Percentiles rank a stretch among this genome's conserved stretches.
Conservation (phyloP, 306 rosid species). For the Gillenia trifoliata region DNA sequence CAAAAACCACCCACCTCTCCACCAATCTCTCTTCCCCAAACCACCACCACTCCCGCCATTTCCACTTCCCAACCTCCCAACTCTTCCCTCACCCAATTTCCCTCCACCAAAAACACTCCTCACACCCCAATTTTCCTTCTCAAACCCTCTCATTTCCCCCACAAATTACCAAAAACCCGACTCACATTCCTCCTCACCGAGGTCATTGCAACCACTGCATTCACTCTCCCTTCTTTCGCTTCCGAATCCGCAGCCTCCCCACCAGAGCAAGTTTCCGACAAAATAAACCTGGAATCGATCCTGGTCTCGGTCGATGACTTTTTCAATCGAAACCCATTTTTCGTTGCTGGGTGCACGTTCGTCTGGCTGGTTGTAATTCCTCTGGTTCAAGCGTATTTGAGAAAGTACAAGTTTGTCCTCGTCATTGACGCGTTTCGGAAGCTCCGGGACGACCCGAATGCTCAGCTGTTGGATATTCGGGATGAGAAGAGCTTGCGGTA, state of each 20-base stretch:
- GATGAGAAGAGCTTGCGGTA: slow-evolving; percentile 49
- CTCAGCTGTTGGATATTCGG: slow-evolving; percentile 76
- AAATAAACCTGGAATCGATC: slow-evolving; percentile 60
- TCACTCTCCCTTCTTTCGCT: slow-evolving; percentile 52
- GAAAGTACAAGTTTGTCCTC: slow-evolving; percentile 59
- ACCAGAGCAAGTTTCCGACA: slow-evolving; percentile 38
- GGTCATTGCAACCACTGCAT: slow-evolving; percentile 31
- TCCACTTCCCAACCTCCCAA: slow-evolving; percentile 6
- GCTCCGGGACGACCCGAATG: slow-evolving; percentile 56
- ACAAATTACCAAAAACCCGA: slow-evolving; percentile 10
- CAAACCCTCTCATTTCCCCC: slow-evolving; percentile 5
- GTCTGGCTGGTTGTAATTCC: slow-evolving; percentile 80
- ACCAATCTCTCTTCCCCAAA: slow-evolving; percentile 34
- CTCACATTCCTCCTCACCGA: slow-evolving; percentile 33
- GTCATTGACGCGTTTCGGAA: slow-evolving; percentile 74
- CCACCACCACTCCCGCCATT: slow-evolving; percentile 18
- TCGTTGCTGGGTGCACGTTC: slow-evolving; percentile 75
- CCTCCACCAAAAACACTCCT: slow-evolving; percentile 23
- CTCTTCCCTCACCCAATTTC: slow-evolving; percentile 18
- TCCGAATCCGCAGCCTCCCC: slow-evolving; percentile 36
- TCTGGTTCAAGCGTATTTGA: slow-evolving; percentile 44
- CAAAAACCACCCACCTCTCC: slow-evolving; percentile 26
- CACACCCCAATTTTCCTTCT: slow-evolving; percentile 21
- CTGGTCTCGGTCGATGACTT: slow-evolving; percentile 64
- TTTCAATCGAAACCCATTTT: slow-evolving; percentile 67